phyloP scores from a whole-genome alignment of 495 filamentous ascomycete genomes.

The Pyrenula massariospora region DNA sequence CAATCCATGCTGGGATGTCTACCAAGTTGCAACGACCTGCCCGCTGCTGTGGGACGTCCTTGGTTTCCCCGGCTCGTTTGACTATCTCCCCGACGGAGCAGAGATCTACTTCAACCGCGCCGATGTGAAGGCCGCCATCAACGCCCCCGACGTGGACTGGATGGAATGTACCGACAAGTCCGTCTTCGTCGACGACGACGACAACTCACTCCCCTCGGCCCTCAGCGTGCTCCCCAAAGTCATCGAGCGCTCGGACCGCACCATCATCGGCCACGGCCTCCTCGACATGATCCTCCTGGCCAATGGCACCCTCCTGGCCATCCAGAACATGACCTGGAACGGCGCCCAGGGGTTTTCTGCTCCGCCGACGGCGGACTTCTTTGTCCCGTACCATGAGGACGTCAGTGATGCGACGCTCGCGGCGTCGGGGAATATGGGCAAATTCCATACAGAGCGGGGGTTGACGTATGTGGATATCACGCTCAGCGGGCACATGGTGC shows the following conservation, averaged over 20 bases:
- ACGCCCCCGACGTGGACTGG: constrained; percentile 54
- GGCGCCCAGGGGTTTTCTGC: constrained; percentile 56
- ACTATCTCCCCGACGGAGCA: constrained; percentile 39
- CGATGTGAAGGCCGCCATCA: constrained; percentile 65
- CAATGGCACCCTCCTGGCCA: constrained; percentile 58
- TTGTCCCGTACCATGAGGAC: constrained; percentile 50
- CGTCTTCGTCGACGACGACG: constrained; percentile 44
- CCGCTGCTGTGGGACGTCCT: constrained; percentile 63
- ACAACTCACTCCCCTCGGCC: constrained; percentile 33
- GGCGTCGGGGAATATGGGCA: constrained; percentile 49
- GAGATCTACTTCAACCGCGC: constrained; percentile 65
- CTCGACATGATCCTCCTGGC: constrained; percentile 44
- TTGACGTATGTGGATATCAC: constrained; percentile 53
- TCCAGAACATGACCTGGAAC: constrained; percentile 82
- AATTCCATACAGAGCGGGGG: constrained; percentile 51
- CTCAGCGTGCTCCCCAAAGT: constrained; percentile 49
- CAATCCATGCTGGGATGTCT: constrained; percentile 77
- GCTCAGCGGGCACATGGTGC: constrained; percentile 53
- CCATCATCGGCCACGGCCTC: constrained; percentile 56
- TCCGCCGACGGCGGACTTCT: constrained; percentile 45
- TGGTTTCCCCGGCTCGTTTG: constrained; percentile 52
- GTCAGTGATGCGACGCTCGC: constrained; percentile 24
- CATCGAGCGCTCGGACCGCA: constrained; percentile 60
- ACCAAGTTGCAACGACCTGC: constrained; percentile 64
- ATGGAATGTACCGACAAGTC: constrained; percentile 37